phyloP scores from a whole-genome alignment of 2,329 filamentous ascomycete species.

The Fusarium staphyleae region DNA sequence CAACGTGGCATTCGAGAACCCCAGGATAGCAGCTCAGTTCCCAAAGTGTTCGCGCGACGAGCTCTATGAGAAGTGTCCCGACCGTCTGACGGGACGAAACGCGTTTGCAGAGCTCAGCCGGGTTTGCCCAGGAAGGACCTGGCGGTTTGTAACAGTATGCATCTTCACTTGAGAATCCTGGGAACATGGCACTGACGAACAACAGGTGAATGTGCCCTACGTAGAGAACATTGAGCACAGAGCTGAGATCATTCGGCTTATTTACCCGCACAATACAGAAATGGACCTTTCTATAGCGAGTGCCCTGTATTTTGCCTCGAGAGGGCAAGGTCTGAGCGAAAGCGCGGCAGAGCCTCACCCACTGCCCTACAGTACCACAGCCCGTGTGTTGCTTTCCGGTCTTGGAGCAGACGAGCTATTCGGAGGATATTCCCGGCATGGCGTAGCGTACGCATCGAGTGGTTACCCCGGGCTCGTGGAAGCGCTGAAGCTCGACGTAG shows the following conservation, averaged over 20 bases:
- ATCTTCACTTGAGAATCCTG: no score
- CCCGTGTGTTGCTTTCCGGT: conserved; percentile 87
- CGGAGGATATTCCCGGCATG: conserved; percentile 88
- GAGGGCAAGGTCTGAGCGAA: conserved; percentile 67
- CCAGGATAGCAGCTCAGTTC: conserved; percentile 69
- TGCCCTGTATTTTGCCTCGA: conserved; percentile 93
- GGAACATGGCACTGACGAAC: background rate
- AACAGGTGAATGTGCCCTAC: conserved; percentile 81
- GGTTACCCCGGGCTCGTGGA: conserved; percentile 77
- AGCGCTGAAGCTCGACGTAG: conserved; percentile 85
- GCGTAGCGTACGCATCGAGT: conserved; percentile 72
- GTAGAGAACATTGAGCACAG: conserved; percentile 74
- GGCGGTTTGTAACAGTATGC: conserved; percentile 80
- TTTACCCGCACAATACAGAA: conserved; percentile 94
- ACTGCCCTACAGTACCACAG: conserved; percentile 68
- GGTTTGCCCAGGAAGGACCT: conserved; percentile 73
- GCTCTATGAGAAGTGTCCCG: conserved; percentile 84
- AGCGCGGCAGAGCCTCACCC: conserved; percentile 37
- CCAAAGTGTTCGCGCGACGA: conserved; percentile 44
- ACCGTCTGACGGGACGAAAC: conserved; percentile 83
- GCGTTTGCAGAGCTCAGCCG: conserved; percentile 77
- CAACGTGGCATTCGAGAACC: conserved; percentile 98
- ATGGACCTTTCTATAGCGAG: conserved; percentile 97
- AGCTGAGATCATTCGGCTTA: conserved; percentile 73
- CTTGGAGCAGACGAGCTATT: conserved; percentile 97